phyloP scores from a whole-genome alignment of 2,329 filamentous ascomycete species.

The Alternaria ventricosa region DNA sequence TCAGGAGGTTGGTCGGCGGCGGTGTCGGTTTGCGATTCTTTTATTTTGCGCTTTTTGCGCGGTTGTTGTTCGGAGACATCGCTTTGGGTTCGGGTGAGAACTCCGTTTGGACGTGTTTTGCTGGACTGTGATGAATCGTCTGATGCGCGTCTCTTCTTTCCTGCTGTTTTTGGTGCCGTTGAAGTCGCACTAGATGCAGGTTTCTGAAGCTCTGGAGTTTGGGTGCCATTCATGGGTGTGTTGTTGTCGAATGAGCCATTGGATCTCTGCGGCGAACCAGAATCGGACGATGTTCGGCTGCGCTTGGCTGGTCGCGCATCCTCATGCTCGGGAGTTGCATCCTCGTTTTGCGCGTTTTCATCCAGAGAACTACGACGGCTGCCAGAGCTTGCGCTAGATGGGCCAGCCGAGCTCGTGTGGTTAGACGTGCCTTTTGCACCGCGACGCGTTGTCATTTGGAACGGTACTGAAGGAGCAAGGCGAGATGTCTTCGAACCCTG shows the following conservation, averaged over 20 bases:
- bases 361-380: constrained; percentile 51
- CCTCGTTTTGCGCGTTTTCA: constrained; percentile 38
- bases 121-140: constrained; percentile 40
- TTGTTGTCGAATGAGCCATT: constrained; percentile 41
- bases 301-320: constrained; percentile 48
- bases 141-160: constrained; percentile 44
- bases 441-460: constrained; percentile 58
- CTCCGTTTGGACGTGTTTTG: constrained; percentile 43
- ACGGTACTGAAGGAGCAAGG: constrained; percentile 55
- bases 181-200: constrained; percentile 25
- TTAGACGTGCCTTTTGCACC: constrained; percentile 49
- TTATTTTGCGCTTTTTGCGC: constrained; percentile 46
- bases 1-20: constrained; percentile 42
- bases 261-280: constrained; percentile 44
- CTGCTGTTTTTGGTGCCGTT: constrained; percentile 28
- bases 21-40: constrained; percentile 33
- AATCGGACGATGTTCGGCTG: constrained; percentile 47
- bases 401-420: constrained; percentile 42
- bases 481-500: constrained; percentile 45
- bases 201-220: constrained; percentile 33
- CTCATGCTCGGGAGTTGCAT: constrained; percentile 39
- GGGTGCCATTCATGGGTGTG: constrained; percentile 35
- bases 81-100: constrained; percentile 44
- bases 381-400: constrained; percentile 43
- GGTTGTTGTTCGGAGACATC: constrained; percentile 45